Evolutionary conservation across 192 early-diverging fungal genomes (phyloP), one percentile per base, ranked within the genome.

Genomic region (Oehlia diaphana): DNA sequence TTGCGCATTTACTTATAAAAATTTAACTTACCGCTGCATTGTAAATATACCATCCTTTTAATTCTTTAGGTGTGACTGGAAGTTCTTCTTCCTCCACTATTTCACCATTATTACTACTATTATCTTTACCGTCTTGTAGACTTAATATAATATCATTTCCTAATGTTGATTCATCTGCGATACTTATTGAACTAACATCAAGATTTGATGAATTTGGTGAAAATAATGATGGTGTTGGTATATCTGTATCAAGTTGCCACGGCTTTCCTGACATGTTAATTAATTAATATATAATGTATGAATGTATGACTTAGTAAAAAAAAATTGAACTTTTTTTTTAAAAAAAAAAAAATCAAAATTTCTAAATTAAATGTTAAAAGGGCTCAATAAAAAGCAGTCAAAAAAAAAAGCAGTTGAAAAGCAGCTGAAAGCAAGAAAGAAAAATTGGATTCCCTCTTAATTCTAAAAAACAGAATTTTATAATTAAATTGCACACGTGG

Each of bases 21-120:
- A 39, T 12, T 42, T 5, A 44, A 19, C 37, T 21, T 70, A 70
- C 68, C 68, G 68, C 68, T 4, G 37, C 21, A n/a, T 70, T 70
- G 7, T 70, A 42, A 9, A 70, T 37, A 44, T 70, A 70, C 68
- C 68, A 70, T n/a, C 35, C 68, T n/a, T 21, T 70, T 23, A 70
- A 70, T 70, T 70, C 68, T 70, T 42, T 35, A 37, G 33, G 3
- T 7, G 68, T 70, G 1, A 70, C 68, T 23, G 68, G 68, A 33
- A 14, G 65, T 13, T 67, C 65, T 33, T 67, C 19, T 7, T 21
- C 53, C 14, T 58, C 53, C 4, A 37, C 35, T 37, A 37, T 58
- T 58, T 42, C 39, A 8, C 16, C 6, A 58, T 1, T 21, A 58
- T 58, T 13, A 47, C 2, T 0, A 12, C 44, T 47, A 47, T 44